These are phyloP conservation scores for Colletotrichum eleusines DNA, from an alignment of 2,329 filamentous ascomycete genomes.

Conservation along the genomic window DNA sequence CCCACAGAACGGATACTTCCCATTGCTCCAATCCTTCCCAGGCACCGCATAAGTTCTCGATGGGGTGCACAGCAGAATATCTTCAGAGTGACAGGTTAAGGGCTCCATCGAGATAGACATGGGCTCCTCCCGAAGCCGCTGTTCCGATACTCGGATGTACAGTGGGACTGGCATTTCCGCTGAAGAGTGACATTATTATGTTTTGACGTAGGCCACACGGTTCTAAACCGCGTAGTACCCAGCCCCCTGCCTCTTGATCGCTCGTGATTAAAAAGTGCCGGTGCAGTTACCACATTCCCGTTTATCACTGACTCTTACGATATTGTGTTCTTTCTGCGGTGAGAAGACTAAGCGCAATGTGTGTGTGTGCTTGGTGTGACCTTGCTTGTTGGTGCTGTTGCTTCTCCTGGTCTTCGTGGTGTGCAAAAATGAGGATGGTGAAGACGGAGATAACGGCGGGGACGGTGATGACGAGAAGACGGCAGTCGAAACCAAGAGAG, in stretches of 20 bases:
- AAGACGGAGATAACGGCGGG: neutral
- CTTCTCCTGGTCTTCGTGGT: neutral
- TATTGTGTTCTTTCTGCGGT: neutral
- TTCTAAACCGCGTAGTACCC: neutral
- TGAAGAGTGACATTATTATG: too few relatives aligned
- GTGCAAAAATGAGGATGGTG: neutral
- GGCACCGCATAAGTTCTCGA: slow-evolving; percentile 1
- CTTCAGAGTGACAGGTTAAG: neutral
- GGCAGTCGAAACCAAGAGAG: slow-evolving; percentile 17
- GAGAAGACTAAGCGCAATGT: neutral
- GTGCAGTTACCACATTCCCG: neutral
- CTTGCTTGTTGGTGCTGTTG: neutral
- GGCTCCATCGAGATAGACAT: neutral
- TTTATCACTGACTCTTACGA: neutral
- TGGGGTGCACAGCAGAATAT: neutral
- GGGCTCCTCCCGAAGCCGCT: neutral
- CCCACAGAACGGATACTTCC: neutral
- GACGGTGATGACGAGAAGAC: slow-evolving; percentile 3
- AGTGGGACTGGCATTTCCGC: too few relatives aligned
- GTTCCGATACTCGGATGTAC: too few relatives aligned
- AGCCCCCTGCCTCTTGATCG: neutral
- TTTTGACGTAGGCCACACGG: too few relatives aligned
- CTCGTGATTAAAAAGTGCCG: neutral
- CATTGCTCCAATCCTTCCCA: neutral
- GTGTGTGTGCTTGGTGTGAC: neutral